Percentiles rank a stretch among this genome's conserved stretches.
phyloP scores from a whole-genome alignment of 2,329 filamentous ascomycete genomes.

The Apiospora pterosperma region DNA sequence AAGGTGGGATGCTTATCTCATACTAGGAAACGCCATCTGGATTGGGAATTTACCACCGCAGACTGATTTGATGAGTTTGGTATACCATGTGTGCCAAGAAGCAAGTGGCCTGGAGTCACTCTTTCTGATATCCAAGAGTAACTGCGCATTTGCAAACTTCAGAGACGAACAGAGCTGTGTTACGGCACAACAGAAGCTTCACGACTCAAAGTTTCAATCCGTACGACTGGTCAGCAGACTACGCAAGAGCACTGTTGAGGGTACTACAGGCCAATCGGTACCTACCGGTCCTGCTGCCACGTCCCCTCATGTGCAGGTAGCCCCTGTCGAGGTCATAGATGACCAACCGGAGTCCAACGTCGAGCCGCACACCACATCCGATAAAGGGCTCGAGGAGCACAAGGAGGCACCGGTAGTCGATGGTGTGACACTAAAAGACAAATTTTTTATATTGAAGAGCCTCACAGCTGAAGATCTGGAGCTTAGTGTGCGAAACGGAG shows the following conservation, averaged over 20 bases:
- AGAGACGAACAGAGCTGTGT: constrained; percentile 73
- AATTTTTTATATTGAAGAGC: constrained; percentile 91
- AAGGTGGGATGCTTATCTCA: constrained; percentile 9
- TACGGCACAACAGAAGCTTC: constrained; percentile 76
- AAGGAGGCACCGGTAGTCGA: constrained; percentile 16
- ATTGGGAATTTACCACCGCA: constrained; percentile 89
- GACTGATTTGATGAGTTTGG: constrained; percentile 77
- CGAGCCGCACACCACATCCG: constrained; percentile 7
- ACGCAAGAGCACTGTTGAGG: constrained; percentile 49
- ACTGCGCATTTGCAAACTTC: constrained; percentile 96
- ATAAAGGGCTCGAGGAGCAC: constrained; percentile 14
- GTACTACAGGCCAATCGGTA: constrained; percentile 42
- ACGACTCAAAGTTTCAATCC: constrained; percentile 86
- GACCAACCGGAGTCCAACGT: neutral
- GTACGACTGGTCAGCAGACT: constrained; percentile 83
- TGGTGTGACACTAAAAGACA: constrained; percentile 51
- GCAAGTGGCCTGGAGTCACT: constrained; percentile 79
- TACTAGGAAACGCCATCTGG: constrained; percentile 82
- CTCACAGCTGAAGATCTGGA: constrained; percentile 88
- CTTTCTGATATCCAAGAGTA: constrained; percentile 94
- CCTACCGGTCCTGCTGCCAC: constrained; percentile 53
- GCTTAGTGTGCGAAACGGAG: constrained; percentile 77
- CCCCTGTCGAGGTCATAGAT: constrained; percentile 11
- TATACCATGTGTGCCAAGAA: constrained; percentile 83
- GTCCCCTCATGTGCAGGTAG: constrained; percentile 17